Evolutionary conservation across 2,329 filamentous ascomycete species (phyloP), one percentile per base, ranked within the genome.

Genomic region (Aspergillus sp.): DNA sequence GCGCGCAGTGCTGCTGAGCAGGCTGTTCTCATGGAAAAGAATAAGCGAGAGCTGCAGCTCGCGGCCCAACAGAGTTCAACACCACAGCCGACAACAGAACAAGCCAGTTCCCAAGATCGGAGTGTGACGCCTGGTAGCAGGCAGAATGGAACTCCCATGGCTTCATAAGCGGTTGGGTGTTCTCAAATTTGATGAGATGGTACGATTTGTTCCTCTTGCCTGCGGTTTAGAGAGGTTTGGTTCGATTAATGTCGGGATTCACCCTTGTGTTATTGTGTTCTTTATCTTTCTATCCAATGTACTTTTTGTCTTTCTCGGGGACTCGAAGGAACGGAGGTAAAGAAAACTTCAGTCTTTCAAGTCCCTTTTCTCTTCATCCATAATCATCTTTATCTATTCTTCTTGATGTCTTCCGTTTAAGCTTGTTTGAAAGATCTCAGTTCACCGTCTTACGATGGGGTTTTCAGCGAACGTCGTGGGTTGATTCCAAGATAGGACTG

Each of bases 1-100:
- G 61, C 69, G 20, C 67, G 73, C 21, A 73, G 64, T 61, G 69
- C 70, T 14, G 67, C 71, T 38, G 72, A 75, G 47, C 72, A 75
- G 56, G 70, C 70, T 19, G 64, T 66, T 2, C 48, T 72, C 42
- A 70, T 73, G 62, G 70, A 73, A 31, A 64, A 70, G 34, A 70
- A 69, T 42, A 72, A 10, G 11, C 25, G 25, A 29, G 25, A 70
- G 55, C 62, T 67, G n/a, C 71, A 74, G 41, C 50, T 72, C 44
- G 64, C 68, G 40, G 58, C 58, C 25, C 66, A 66, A 14, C 68
- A 70, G 52, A 65, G 60, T 29, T 63, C 70, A 4, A 71, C 70
- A 5, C 70, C 69, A 29, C 71, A 74, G 23, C 66, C 70, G 9
- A 40, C 61, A 17, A 49, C 56, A 17, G 64, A 69, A 32, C 42